Percentiles rank a stretch among this genome's conserved stretches.
Conservation (phyloP, 306 rosid genomes). For the Acacia melanoxylon region DNA sequence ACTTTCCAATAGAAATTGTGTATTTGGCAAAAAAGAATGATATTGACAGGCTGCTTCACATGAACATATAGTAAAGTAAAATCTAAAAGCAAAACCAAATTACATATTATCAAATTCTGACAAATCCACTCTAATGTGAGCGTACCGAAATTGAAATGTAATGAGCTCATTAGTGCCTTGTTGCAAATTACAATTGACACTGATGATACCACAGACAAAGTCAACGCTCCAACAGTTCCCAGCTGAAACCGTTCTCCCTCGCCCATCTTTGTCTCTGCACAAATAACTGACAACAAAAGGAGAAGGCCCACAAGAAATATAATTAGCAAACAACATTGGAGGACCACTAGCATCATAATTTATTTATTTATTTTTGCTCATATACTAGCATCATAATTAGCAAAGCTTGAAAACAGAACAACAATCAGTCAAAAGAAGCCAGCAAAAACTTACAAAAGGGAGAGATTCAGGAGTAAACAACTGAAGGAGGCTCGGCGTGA, state of each 20-base stretch:
- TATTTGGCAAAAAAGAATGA: not conserved
- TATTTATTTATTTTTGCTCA: no score
- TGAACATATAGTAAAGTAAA: not conserved
- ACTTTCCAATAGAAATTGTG: not conserved
- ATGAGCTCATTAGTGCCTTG: slow-evolving; percentile 75
- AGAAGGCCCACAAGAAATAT: not conserved
- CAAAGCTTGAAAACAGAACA: slow-evolving; percentile 24
- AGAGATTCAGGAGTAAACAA: slow-evolving; percentile 22
- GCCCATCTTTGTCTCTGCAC: slow-evolving; percentile 58
- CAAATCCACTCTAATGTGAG: not conserved
- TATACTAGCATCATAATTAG: not conserved
- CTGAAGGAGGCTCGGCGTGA: slow-evolving; percentile 15
- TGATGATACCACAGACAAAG: slow-evolving; percentile 81
- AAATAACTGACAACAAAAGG: slow-evolving; percentile 20
- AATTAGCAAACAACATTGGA: no score
- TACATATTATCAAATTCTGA: not conserved
- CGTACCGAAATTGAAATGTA: slow-evolving; percentile 79
- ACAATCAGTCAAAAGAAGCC: slow-evolving; percentile 18
- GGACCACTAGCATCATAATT: not conserved
- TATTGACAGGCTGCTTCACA: not conserved
- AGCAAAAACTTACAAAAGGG: not conserved
- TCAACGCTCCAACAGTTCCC: slow-evolving; percentile 87
- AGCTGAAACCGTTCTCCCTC: slow-evolving; percentile 78
- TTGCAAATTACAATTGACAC: slow-evolving; percentile 89
- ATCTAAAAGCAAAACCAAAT: not conserved